These are phyloP conservation scores for Austroboletus olivaceoglutinosus DNA, from an alignment of 1,284 basidiomycete species.

Conservation along the genomic window DNA sequence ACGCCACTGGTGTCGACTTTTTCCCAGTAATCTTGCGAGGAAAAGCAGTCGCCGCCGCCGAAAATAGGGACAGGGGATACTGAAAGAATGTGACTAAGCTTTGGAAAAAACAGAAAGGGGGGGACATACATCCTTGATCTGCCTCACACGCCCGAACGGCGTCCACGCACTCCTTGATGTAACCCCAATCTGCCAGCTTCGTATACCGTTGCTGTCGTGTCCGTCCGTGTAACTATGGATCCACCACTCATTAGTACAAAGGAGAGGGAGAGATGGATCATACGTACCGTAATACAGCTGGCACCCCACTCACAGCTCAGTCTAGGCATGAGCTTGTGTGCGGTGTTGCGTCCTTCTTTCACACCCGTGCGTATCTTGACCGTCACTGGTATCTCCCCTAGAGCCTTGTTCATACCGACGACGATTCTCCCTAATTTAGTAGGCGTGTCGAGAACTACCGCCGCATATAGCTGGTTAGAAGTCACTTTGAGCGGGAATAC, in stretches of 20 bases:
- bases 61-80: slow-evolving; percentile 90
- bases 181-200: slow-evolving; percentile 86
- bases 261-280: neutral
- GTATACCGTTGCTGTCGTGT: slow-evolving; percentile 90
- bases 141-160: slow-evolving; percentile 77
- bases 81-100: slow-evolving; percentile 28
- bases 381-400: slow-evolving; percentile 94
- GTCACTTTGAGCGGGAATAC: neutral
- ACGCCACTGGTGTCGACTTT: slow-evolving; percentile 77
- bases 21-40: slow-evolving; percentile 80
- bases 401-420: slow-evolving; percentile 87
- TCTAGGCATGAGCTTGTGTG: slow-evolving; percentile 90
- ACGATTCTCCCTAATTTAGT: slow-evolving; percentile 84
- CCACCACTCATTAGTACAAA: neutral
- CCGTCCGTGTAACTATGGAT: slow-evolving; percentile 81
- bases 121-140: slow-evolving; percentile 67
- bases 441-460: slow-evolving; percentile 76
- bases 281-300: slow-evolving; percentile 72
- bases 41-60: slow-evolving; percentile 94
- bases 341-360: slow-evolving; percentile 80
- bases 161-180: slow-evolving; percentile 84
- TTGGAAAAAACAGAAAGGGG: neutral
- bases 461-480: neutral
- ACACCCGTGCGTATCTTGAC: slow-evolving; percentile 94
- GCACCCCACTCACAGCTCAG: slow-evolving; percentile 79